Base-by-base conservation (phyloP, 2,329 filamentous ascomycete genomes). In the Colletotrichum endophyticum region DNA sequence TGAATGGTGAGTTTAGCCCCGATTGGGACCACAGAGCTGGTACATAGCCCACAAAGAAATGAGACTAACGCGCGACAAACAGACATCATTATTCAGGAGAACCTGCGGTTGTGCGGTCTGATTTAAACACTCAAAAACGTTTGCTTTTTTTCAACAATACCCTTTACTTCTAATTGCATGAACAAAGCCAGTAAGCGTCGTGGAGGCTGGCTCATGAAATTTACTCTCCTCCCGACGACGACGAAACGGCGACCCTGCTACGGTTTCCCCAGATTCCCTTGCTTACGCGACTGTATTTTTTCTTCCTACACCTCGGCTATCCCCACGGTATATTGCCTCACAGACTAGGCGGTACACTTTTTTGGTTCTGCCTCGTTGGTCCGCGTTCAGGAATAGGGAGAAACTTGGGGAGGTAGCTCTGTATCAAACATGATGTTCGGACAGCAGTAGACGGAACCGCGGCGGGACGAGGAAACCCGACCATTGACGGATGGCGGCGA, bases 61-160 rank as follows among this genome's bases (percentile, higher is more conserved):
- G 11, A 49, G 28, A 56, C 79, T 70, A 56, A 77, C 68, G 15
- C 68, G 15, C 27, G 6, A 9, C 2, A 28, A 67, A 3, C 80
- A 98, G 97, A 99, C 88, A 99, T 99, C 86, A 99, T 99, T 88
- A 99, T 99, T 86, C 97, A 99, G 90, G 97, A 99, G 89, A 99
- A 99, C 89, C 93, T 99, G 79, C 94, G 97, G 86, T 92, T 98
- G 86, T 98, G 96, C 87, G 96, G 96, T 91, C 90, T 99, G 86
- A 98, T 99, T 91, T 98, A 94, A 94, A 84, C 81, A 81, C 63
- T 78, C 70, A 66, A 66, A 73, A 73, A 69, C 79, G 80, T 83
- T 82, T 82, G 79, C 82, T 82, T 82, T 80, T 69, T 84, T 82
- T 81, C 81, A 84, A 80, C 85, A 86, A 86, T 87, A 87, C 85